Percentiles rank a stretch among this genome's conserved stretches.
phyloP scores from a whole-genome alignment of 345 rosid species.

The Cardamine chenopodiifolia region DNA sequence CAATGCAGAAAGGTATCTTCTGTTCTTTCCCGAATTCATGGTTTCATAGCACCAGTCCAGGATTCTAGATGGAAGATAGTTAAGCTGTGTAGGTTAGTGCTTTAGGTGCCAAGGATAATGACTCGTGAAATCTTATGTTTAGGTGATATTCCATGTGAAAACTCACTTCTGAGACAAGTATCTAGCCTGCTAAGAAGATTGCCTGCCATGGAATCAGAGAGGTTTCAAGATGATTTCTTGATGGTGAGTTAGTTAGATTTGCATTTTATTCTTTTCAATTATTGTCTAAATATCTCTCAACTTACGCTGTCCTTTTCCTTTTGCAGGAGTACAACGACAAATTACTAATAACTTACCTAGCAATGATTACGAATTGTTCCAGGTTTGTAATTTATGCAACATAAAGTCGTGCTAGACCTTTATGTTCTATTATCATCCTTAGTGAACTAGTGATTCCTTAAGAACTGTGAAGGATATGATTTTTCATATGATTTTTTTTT shows the following conservation, averaged over 20 bases:
- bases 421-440: background rate
- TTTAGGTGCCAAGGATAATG: slow-evolving; percentile 15
- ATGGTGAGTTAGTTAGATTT: slow-evolving; percentile 62
- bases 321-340: slow-evolving; percentile 90
- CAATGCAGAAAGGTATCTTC: slow-evolving; percentile 83
- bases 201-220: slow-evolving; percentile 93
- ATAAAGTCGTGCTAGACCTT: background rate
- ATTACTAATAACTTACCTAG: slow-evolving; percentile 78
- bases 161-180: slow-evolving; percentile 89
- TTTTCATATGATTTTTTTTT: background rate
- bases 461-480: background rate
- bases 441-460: background rate
- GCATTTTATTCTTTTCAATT: background rate
- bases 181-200: slow-evolving; percentile 90
- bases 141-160: slow-evolving; percentile 95
- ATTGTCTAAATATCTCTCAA: background rate
- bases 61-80: slow-evolving; percentile 9
- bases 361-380: slow-evolving; percentile 91
- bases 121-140: slow-evolving; percentile 34
- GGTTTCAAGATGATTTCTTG: slow-evolving; percentile 89
- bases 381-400: slow-evolving; percentile 52
- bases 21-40: background rate
- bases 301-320: slow-evolving; percentile 13
- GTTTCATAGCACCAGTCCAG: background rate
- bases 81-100: background rate